phyloP scores from a whole-genome alignment of 2,329 filamentous ascomycete genomes.

The Phialophora verrucosa region DNA sequence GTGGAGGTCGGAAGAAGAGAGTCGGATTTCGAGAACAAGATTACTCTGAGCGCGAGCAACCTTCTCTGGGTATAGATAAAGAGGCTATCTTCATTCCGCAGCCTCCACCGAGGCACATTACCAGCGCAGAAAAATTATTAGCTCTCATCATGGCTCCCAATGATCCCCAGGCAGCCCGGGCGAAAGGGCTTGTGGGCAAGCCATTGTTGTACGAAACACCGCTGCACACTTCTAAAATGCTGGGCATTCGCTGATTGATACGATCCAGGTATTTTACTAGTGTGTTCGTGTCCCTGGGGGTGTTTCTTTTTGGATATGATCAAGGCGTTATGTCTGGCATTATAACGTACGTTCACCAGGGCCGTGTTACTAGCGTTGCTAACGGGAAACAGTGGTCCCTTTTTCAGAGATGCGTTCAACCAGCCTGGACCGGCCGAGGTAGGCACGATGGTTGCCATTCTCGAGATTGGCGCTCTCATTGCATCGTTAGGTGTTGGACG shows the following conservation, averaged over 20 bases:
- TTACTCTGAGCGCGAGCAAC: conserved; percentile 51
- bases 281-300: conserved; percentile 70
- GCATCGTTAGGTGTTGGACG: conserved; percentile 85
- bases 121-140: conserved; percentile 71
- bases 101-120: conserved; percentile 67
- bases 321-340: conserved; percentile 70
- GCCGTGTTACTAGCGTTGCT: conserved; percentile 9
- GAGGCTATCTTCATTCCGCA: conserved; percentile 84
- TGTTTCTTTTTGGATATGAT: conserved; percentile 70
- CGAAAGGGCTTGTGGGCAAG: conserved; percentile 94
- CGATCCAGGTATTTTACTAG: conserved; percentile 83
- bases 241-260: conserved; percentile 22
- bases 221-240: conserved; percentile 41
- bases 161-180: conserved; percentile 69
- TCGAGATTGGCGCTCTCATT: conserved; percentile 91
- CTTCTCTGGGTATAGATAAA: conserved; percentile 58
- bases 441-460: conserved; percentile 96
- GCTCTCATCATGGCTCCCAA: conserved; percentile 84
- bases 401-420: conserved; percentile 91
- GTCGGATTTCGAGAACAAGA: conserved; percentile 38
- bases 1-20: conserved; percentile 41
- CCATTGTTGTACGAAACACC: conserved; percentile 74
- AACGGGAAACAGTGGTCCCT: conserved; percentile 67
- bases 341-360: conserved; percentile 66
- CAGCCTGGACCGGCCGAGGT: conserved; percentile 86